These are phyloP conservation scores for Diaporthe humulicola DNA, from an alignment of 2,329 filamentous ascomycete species.

Conservation along the genomic window DNA sequence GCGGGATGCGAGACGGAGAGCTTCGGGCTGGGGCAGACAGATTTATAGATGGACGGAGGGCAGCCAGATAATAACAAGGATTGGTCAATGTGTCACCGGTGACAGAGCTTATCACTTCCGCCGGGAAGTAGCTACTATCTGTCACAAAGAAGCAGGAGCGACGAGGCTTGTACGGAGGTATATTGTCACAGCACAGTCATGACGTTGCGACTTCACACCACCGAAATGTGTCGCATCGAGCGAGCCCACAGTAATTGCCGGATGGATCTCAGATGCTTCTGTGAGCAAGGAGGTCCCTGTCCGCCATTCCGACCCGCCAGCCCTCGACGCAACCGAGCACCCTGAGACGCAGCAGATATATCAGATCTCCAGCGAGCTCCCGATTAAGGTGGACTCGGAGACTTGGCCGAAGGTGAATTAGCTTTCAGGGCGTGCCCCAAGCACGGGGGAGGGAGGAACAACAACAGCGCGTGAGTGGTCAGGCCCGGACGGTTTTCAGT, in stretches of 20 bases:
- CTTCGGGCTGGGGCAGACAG: background rate
- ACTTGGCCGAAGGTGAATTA: background rate
- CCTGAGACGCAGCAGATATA: constrained; percentile 15
- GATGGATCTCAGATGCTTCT: constrained; percentile 16
- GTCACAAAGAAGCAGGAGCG: background rate
- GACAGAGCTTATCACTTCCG: background rate
- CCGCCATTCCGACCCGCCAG: constrained; percentile 12
- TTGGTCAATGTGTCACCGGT: background rate
- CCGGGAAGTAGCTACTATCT: background rate
- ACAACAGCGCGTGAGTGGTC: background rate
- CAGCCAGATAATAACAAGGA: background rate
- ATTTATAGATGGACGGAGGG: background rate
- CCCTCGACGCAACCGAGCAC: constrained; percentile 2
- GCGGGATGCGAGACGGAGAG: background rate
- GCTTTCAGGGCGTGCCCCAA: background rate
- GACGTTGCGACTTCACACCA: background rate
- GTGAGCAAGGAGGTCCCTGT: constrained; percentile 30
- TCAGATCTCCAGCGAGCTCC: background rate
- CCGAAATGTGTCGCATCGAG: constrained; percentile 12
- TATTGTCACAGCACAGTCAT: background rate
- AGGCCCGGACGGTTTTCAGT: background rate
- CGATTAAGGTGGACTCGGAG: background rate
- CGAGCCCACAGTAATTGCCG: constrained; percentile 24
- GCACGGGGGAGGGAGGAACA: background rate
- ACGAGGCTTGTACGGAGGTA: background rate